Evolutionary conservation across 306 rosid species (phyloP), one percentile per base, ranked within the genome.

Genomic region (Parietaria judaica): DNA sequence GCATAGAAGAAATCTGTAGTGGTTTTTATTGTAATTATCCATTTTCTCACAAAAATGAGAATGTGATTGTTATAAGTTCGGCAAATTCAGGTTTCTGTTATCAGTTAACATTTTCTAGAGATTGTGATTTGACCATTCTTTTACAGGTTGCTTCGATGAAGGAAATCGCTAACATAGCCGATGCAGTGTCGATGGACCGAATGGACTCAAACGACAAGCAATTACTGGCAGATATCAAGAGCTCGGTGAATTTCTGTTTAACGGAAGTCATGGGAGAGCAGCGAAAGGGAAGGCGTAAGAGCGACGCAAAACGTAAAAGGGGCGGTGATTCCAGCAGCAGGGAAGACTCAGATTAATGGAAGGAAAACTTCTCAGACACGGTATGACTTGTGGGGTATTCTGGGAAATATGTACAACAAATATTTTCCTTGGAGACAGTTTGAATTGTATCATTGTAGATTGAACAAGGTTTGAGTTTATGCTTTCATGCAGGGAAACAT

Each of bases 101-200:
- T 23, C 31, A 23, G 31, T 2, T 23, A 1, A 23, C 31, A 23
- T 1, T 23, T 23, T 23, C 31, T 23, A 23, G 31, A 23, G 31
- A 41, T 41, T 46, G 1, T 17, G 58, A 45, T 51, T 23, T 12
- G 34, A 38, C 43, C 23, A 38, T 51, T 36, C 13, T 51, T 51
- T 63, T 60, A 58, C 79, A 80, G 89, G 86, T 80, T 66, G 63
- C 80, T 64, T 80, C 94, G 23, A 80, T 86, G 88, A 80, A 72
- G 68, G 89, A 89, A 71, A 86, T 86, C 17, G 88, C 84, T 6
- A 72, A 51, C 23, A 74, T 86, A 62, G 91, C 82, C n/a, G 76
- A 84, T 72, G 60, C 76, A 14, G 60, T 86, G 66, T 66, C 85
- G 38, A 64, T 74, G 16, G 88, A 84, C 23, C 85, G 81, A 68